These are phyloP conservation scores for Cladosporium sp. DNA, from an alignment of 2,329 filamentous ascomycete species.

Conservation along the genomic window DNA sequence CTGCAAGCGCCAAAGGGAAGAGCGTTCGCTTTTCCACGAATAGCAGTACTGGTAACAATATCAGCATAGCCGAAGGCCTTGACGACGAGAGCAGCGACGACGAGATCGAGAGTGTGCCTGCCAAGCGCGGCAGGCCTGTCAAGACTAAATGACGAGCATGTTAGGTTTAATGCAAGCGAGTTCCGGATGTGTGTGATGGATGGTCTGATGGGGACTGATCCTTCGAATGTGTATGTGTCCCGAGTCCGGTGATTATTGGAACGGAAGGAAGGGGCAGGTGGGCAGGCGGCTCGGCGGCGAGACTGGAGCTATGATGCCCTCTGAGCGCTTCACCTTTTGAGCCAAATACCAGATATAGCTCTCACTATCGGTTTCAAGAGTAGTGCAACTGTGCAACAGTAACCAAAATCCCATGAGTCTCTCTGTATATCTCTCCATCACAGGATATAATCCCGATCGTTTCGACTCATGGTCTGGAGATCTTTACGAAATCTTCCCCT, in stretches of 20 bases:
- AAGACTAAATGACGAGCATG: not conserved
- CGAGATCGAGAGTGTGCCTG: conserved; percentile 18
- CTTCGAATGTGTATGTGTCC: not conserved
- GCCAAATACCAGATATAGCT: not conserved
- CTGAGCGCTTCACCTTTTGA: not conserved
- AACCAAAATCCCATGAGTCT: not conserved
- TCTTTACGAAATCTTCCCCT: not conserved
- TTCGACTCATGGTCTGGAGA: not conserved
- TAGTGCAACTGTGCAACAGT: not conserved
- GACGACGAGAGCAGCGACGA: conserved; percentile 19
- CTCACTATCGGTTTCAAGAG: not conserved
- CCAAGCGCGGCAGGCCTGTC: not conserved
- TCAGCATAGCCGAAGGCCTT: conserved; percentile 11
- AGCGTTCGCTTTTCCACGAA: conserved; percentile 7
- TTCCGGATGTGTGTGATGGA: not conserved
- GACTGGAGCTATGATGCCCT: not conserved
- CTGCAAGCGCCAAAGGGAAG: conserved; percentile 2
- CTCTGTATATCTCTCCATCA: not conserved
- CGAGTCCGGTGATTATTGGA: not conserved
- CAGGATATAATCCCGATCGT: not conserved
- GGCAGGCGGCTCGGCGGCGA: not conserved
- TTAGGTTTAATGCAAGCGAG: not conserved
- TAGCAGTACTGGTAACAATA: not conserved
- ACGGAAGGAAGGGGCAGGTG: not conserved
- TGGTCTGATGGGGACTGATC: not conserved